Percentiles rank a stretch among this genome's conserved stretches.
Evolutionary conservation across 108 stramenopile species (phyloP).

Genomic region (Skeletonema menzelii): DNA sequence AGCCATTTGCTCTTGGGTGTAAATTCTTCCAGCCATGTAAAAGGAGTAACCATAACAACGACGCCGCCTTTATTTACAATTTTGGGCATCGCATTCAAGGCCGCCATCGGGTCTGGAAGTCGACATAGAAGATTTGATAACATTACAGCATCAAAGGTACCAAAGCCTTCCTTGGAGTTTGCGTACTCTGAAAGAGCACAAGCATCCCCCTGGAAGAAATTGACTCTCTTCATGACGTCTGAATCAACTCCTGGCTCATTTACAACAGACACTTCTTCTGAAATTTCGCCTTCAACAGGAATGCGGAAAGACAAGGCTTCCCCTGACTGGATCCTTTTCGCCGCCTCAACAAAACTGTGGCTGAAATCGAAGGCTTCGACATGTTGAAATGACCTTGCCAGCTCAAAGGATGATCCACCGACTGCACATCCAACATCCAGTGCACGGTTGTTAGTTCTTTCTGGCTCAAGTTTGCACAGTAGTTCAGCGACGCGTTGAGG

Average conservation of each 20-base stretch:
- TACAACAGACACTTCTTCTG: constrained; percentile 59
- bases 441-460: constrained; percentile 51
- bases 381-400: constrained; percentile 81
- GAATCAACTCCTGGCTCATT: constrained; percentile 61
- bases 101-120: constrained; percentile 86
- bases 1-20: constrained; percentile 87
- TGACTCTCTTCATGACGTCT: constrained; percentile 57
- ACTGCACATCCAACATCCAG: constrained; percentile 94
- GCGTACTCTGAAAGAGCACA: constrained; percentile 65
- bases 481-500: constrained; percentile 73
- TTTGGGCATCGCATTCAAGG: constrained; percentile 70
- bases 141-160: constrained; percentile 90
- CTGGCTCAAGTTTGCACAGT: constrained; percentile 54
- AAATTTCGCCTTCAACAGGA: constrained; percentile 82
- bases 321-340: constrained; percentile 71
- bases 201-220: constrained; percentile 91
- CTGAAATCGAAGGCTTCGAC: constrained; percentile 94
- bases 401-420: constrained; percentile 88
- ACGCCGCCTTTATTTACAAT: constrained; percentile 88
- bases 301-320: constrained; percentile 67
- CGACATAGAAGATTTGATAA: constrained; percentile 92
- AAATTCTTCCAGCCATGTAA: constrained; percentile 92
- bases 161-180: constrained; percentile 40
- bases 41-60: constrained; percentile 90
- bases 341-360: constrained; percentile 76